Base-by-base conservation (phyloP, 352 stramenopile species). In the Lagenidium giganteum region DNA sequence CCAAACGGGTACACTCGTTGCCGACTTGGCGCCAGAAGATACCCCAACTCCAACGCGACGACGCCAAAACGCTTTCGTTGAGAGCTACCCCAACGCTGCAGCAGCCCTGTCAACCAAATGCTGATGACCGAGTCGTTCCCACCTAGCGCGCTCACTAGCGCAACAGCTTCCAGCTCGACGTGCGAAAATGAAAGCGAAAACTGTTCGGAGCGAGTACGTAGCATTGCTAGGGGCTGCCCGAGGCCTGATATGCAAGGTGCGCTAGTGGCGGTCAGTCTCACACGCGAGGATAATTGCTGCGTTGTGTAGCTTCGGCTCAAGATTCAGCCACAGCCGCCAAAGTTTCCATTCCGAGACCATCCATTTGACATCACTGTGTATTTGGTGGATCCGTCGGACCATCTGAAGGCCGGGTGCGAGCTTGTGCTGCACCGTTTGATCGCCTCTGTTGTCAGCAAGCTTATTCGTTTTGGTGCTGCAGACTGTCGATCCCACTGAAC, bases 361-460 rank as follows among this genome's bases (percentile, higher is more conserved):
- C 75, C 77, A 29, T 94, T 94, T 47, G 82, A 94, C 16, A 72
- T 94, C 40, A 92, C 79, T 0, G 76, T 94, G 40, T 94, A 89
- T 43, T 74, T 94, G 25, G 82, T 94, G n/a, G 79, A 91, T 42
- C 51, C 71, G 5, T 67, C 79, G 1, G 82, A 91, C 23, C 75
- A 88, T 32, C 67, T 92, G 42, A 91, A 90, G 59, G 77, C 78
- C 8, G 80, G 73, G 49, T 86, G 54, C 42, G 68, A 54, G 4
- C 5, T 5, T 22, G 31, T 24, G 7, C 18, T 27, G 3, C n/a
- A 18, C 17, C 31, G 5, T 32, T 14, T 27, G 4, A 24, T n/a
- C n/a, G n/a, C n/a, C n/a, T n/a, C n/a, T n/a, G n/a, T n/a, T 37
- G n/a, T 38, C 16, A 7, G 9, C n/a, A 9, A 20, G 31, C 39